A percentile compares a stretch with the other conserved stretches of the same genome.
Conservation (phyloP, 176 grass and related monocot species). For the Oryza punctata region DNA sequence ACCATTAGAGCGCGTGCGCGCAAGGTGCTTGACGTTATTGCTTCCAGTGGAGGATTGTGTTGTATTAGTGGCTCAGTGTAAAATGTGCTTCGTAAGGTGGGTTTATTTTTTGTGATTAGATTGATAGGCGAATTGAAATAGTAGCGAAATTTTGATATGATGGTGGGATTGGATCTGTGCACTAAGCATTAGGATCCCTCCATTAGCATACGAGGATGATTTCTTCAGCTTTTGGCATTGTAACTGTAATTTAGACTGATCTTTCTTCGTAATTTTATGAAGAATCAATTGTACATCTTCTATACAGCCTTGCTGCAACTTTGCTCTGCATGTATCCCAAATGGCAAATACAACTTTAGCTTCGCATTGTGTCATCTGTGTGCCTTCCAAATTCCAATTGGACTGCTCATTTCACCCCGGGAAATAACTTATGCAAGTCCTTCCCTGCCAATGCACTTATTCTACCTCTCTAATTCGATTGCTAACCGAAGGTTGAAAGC, state of each 20-base stretch:
- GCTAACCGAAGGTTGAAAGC: not conserved
- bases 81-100: slow-evolving; percentile 35
- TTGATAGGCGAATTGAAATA: slow-evolving; percentile 37
- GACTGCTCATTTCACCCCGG: not conserved
- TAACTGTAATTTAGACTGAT: slow-evolving; percentile 46
- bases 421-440: not conserved
- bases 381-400: not conserved
- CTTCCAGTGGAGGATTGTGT: not conserved
- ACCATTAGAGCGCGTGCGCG: slow-evolving; percentile 50
- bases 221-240: slow-evolving; percentile 24
- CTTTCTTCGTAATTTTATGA: slow-evolving; percentile 30
- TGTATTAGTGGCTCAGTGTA: slow-evolving; percentile 30
- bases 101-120: slow-evolving; percentile 44
- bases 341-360: not conserved
- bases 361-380: not conserved
- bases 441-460: not conserved
- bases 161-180: slow-evolving; percentile 39
- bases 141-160: slow-evolving; percentile 32
- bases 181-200: slow-evolving; percentile 44
- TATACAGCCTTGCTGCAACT: not conserved
- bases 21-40: slow-evolving; percentile 33
- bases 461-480: not conserved
- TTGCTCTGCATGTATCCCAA: not conserved
- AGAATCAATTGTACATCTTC: slow-evolving; percentile 42
- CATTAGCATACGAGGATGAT: slow-evolving; percentile 30